Conservation (phyloP, 2,329 filamentous ascomycete genomes). For the Fusarium multiceps region DNA sequence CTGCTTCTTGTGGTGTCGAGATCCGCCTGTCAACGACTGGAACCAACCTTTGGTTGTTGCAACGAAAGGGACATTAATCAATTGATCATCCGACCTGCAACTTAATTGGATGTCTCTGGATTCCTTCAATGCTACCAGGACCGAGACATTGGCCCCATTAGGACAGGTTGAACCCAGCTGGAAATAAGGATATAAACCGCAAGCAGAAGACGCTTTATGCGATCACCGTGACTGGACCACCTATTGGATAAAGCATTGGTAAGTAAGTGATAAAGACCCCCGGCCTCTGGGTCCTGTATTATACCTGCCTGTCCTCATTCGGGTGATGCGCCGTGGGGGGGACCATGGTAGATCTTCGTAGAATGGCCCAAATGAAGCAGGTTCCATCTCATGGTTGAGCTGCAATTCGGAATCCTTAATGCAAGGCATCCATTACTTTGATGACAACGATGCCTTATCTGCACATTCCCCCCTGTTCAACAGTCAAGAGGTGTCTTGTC, state of each 20-base stretch:
- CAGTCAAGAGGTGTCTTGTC: background rate
- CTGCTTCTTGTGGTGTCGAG: slow-evolving; percentile 31
- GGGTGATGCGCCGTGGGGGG: slow-evolving; percentile 25
- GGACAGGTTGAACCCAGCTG: slow-evolving; percentile 26
- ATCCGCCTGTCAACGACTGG: slow-evolving; percentile 35
- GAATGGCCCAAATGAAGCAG: slow-evolving; percentile 34
- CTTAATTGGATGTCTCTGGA: slow-evolving; percentile 25
- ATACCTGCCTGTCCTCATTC: slow-evolving; percentile 28
- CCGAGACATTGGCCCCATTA: background rate
- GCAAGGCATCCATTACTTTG: background rate
- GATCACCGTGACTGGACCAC: slow-evolving; percentile 24
- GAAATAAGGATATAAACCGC: slow-evolving; percentile 18
- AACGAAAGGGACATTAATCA: background rate
- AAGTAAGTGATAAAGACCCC: slow-evolving; percentile 20
- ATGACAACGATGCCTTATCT: background rate
- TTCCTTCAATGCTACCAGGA: background rate
- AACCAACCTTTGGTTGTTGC: slow-evolving; percentile 16
- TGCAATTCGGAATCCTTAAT: slow-evolving; percentile 12
- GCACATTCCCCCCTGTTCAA: background rate
- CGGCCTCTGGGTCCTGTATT: slow-evolving; percentile 16
- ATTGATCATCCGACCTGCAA: slow-evolving; percentile 27
- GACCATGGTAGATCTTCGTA: slow-evolving; percentile 42
- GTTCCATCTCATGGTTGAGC: slow-evolving; percentile 18
- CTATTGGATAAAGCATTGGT: slow-evolving; percentile 1
- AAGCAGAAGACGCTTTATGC: slow-evolving; percentile 17